A percentile compares a stretch with the other conserved stretches of the same genome.
Evolutionary conservation across 2,329 filamentous ascomycete species (phyloP).

Genomic region (Epichloe typhina): DNA sequence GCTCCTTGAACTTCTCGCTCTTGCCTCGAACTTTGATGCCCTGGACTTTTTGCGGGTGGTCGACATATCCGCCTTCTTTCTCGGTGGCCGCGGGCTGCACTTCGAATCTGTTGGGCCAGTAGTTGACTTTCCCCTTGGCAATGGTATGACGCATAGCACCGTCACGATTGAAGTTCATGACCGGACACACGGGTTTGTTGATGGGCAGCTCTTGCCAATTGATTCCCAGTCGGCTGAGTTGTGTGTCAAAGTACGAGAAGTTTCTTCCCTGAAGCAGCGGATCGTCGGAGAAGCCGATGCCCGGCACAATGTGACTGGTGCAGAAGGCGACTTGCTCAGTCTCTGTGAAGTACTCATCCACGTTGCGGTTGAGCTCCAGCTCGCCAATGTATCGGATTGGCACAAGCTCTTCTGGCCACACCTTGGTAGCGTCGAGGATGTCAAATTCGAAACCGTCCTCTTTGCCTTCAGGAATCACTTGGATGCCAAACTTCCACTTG

Average conservation of each 20-base stretch:
- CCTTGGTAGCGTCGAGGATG: slow-evolving; percentile 71
- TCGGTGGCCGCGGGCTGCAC: slow-evolving; percentile 50
- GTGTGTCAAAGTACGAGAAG: slow-evolving; percentile 51
- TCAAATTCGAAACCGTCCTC: slow-evolving; percentile 76
- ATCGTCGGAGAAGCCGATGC: slow-evolving; percentile 65
- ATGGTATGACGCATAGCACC: slow-evolving; percentile 6
- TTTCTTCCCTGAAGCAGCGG: slow-evolving; percentile 64
- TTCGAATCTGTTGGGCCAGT: slow-evolving; percentile 26
- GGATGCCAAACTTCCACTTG: slow-evolving; percentile 75
- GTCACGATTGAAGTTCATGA: slow-evolving; percentile 67
- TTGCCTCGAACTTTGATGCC: slow-evolving; percentile 59
- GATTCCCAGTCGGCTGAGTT: slow-evolving; percentile 42
- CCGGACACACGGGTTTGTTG: slow-evolving; percentile 60
- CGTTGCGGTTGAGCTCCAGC: slow-evolving; percentile 64
- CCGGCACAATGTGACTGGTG: slow-evolving; percentile 65
- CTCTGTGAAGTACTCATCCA: slow-evolving; percentile 72
- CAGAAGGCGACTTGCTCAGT: slow-evolving; percentile 77
- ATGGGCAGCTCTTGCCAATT: slow-evolving; percentile 71
- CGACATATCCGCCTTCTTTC: slow-evolving; percentile 54
- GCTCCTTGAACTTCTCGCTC: slow-evolving; percentile 65
- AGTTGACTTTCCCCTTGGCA: slow-evolving; percentile 5
- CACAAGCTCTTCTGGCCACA: slow-evolving; percentile 69
- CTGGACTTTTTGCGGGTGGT: slow-evolving; percentile 47
- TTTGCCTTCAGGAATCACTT: slow-evolving; percentile 56
- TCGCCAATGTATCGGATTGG: slow-evolving; percentile 69